phyloP scores from a whole-genome alignment of 2,329 filamentous ascomycete species.

The Colletotrichum eleusines region DNA sequence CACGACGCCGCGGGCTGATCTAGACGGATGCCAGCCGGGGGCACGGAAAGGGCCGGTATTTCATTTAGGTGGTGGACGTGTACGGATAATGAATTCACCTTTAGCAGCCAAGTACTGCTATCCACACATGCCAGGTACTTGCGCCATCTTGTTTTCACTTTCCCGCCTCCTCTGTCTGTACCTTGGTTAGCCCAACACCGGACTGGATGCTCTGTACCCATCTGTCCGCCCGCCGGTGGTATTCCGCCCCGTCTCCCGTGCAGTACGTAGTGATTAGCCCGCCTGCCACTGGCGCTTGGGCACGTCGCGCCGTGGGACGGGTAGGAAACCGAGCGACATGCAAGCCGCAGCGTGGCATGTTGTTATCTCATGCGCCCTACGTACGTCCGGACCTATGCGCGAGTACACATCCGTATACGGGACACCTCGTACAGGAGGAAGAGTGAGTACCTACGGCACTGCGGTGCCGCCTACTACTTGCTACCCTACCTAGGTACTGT shows the following conservation, averaged over 20 bases:
- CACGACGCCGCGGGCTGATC: constrained; percentile 26
- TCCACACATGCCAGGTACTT: neutral
- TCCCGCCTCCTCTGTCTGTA: neutral
- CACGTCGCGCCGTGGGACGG: neutral
- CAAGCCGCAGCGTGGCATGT: constrained; percentile 19
- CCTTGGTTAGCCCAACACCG: neutral
- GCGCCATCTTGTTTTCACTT: constrained; percentile 14
- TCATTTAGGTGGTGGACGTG: neutral
- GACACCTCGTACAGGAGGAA: too few relatives aligned
- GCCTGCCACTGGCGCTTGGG: neutral
- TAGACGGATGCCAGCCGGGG: constrained; percentile 37
- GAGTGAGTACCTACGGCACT: too few relatives aligned
- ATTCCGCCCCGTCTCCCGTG: constrained; percentile 8
- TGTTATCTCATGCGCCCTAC: neutral
- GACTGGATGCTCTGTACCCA: neutral
- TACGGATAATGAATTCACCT: too few relatives aligned
- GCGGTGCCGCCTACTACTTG: too few relatives aligned
- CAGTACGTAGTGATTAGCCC: neutral
- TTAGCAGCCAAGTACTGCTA: too few relatives aligned
- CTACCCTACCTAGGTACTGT: too few relatives aligned
- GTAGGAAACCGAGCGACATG: neutral
- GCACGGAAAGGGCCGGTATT: constrained; percentile 15
- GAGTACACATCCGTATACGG: neutral
- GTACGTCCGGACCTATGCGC: accelerated
- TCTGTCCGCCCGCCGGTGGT: constrained; percentile 2